Evolutionary conservation across 208 protist species (phyloP).

Genomic region (Angomonas deanei): DNA sequence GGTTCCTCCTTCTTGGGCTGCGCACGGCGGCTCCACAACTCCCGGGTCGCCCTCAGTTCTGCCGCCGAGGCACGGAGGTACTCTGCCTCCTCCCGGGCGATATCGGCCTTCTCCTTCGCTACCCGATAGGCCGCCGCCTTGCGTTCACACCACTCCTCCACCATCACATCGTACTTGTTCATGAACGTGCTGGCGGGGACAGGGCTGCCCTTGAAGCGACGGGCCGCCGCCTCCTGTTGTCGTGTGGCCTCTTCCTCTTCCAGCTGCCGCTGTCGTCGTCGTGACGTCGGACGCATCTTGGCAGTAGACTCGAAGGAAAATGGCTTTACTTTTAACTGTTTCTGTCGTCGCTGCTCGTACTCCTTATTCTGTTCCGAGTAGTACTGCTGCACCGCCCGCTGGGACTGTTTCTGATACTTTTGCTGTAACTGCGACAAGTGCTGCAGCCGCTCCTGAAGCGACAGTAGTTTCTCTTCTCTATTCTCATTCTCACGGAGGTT

Average conservation of each 20-base stretch:
- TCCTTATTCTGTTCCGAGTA: conserved; percentile 33
- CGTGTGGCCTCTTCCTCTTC: conserved; percentile 21
- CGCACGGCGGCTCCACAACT: conserved; percentile 43
- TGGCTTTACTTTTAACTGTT: conserved; percentile 25
- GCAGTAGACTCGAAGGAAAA: conserved; percentile 73
- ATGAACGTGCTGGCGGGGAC: conserved; percentile 85
- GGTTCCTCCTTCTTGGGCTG: conserved; percentile 10
- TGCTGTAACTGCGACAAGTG: not conserved
- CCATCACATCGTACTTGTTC: conserved; percentile 88
- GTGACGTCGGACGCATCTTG: conserved; percentile 37
- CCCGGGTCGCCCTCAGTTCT: conserved; percentile 39
- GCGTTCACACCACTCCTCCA: conserved; percentile 85
- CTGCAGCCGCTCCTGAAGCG: not conserved
- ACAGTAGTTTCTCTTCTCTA: not conserved
- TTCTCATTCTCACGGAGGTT: not conserved
- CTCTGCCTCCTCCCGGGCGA: conserved; percentile 43
- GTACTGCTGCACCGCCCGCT: conserved; percentile 40
- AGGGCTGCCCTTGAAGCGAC: conserved; percentile 42
- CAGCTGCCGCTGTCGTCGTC: conserved; percentile 24
- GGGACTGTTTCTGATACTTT: conserved; percentile 1
- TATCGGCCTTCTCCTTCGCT: conserved; percentile 50
- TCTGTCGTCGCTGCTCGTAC: conserved; percentile 49
- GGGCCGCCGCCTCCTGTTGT: conserved; percentile 9
- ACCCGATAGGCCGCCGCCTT: conserved; percentile 60
- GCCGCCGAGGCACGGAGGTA: conserved; percentile 46